phyloP scores from a whole-genome alignment of 2,329 filamentous ascomycete species.

The Microdochium bolleyi region DNA sequence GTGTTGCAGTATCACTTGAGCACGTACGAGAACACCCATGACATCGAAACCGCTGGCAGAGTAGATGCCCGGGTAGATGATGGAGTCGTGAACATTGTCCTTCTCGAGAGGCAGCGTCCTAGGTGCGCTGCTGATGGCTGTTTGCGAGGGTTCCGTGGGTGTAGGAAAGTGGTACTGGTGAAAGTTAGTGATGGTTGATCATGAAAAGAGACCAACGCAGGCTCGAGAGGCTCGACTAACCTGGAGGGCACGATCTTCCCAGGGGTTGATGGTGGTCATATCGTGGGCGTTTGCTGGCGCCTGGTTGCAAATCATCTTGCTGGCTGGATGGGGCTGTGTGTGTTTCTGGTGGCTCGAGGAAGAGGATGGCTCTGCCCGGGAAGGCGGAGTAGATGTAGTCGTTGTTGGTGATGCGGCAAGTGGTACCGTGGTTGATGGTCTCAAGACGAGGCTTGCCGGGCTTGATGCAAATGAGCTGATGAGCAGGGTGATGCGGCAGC shows the following conservation, averaged over 20 bases:
- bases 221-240: constrained; percentile 15
- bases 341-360: no score
- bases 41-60: constrained; percentile 46
- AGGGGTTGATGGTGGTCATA: constrained; percentile 19
- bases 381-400: no score
- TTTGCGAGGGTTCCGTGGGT: constrained; percentile 6
- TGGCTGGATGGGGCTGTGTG: no score
- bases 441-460: neutral
- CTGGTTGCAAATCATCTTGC: neutral
- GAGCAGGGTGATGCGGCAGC: neutral
- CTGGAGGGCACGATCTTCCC: constrained; percentile 18
- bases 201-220: constrained; percentile 14
- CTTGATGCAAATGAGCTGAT: neutral
- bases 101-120: constrained; percentile 2
- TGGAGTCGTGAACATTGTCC: constrained; percentile 26
- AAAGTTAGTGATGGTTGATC: constrained; percentile 3
- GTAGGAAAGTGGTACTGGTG: constrained; percentile 2
- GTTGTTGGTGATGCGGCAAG: no score
- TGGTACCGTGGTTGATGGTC: no score
- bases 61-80: constrained; percentile 50
- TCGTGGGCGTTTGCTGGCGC: neutral
- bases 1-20: constrained; percentile 1
- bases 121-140: constrained; percentile 2
- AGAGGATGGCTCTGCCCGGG: no score
- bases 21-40: constrained; percentile 44